Conservation (phyloP, 768 basidiomycete species). For the Psilocybe azurescens region DNA sequence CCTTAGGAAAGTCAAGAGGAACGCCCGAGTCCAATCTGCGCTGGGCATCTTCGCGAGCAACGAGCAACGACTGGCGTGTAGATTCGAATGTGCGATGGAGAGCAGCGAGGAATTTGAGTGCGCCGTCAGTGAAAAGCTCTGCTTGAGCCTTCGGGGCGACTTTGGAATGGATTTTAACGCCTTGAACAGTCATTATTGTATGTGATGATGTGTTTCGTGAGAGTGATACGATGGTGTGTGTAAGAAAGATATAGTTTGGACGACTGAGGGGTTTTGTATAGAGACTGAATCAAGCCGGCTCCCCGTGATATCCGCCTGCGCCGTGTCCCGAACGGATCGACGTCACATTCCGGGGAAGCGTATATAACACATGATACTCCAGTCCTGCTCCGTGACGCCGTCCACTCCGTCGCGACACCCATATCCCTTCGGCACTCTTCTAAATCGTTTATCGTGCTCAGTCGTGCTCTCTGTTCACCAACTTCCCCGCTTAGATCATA, state of each 20-base stretch:
- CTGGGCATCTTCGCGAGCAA: constrained; percentile 80
- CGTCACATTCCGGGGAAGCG: constrained; percentile 32
- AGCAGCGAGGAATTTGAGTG: constrained; percentile 87
- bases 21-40: constrained; percentile 80
- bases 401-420: background rate
- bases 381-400: background rate
- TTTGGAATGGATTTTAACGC: constrained; percentile 69
- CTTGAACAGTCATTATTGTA: constrained; percentile 55
- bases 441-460: no score
- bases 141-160: constrained; percentile 69
- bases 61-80: constrained; percentile 82
- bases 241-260: constrained; percentile 7
- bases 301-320: constrained; percentile 40
- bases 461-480: background rate
- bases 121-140: constrained; percentile 84
- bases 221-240: constrained; percentile 13
- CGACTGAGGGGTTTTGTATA: constrained; percentile 30
- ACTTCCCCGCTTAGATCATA: background rate
- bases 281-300: constrained; percentile 39
- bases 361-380: constrained; percentile 4
- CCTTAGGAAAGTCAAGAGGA: constrained; percentile 82
- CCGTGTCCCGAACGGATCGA: constrained; percentile 51
- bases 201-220: background rate
- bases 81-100: constrained; percentile 95
- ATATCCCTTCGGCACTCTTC: no score